Percentiles rank a stretch among this genome's conserved stretches.
phyloP scores from a whole-genome alignment of 2,329 filamentous ascomycete species.

The Talaromyces sp. region DNA sequence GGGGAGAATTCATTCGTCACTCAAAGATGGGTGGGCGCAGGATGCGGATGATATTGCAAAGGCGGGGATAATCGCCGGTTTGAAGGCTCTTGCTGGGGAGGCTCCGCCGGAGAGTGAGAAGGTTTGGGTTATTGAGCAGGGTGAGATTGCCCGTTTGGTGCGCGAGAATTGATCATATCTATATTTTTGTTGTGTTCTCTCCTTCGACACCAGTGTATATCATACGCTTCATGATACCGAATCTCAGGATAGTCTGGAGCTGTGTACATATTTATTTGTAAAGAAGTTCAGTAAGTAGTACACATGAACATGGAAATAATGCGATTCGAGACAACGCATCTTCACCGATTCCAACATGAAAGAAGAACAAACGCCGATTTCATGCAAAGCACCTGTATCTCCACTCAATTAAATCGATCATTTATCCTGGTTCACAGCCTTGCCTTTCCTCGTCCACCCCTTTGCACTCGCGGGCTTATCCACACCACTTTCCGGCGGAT shows the following conservation, averaged over 20 bases:
- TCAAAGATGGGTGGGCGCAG: constrained; percentile 68
- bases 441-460: constrained; percentile 36
- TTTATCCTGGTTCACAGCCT: constrained; percentile 17
- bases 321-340: neutral
- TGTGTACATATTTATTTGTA: neutral
- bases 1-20: constrained; percentile 49
- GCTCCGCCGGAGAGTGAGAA: constrained; percentile 38
- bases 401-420: neutral
- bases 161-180: constrained; percentile 22
- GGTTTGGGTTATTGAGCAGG: constrained; percentile 37
- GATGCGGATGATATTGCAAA: constrained; percentile 67
- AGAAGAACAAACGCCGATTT: neutral
- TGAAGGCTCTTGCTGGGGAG: constrained; percentile 41
- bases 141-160: constrained; percentile 36
- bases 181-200: neutral
- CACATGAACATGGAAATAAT: neutral
- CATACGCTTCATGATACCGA: neutral
- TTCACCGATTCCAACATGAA: neutral
- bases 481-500: constrained; percentile 40
- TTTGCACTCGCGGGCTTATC: constrained; percentile 40
- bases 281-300: neutral
- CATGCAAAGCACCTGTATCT: neutral
- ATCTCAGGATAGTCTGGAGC: neutral
- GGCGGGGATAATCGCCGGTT: constrained; percentile 34
- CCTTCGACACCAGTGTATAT: neutral